Percentiles rank a stretch among this genome's conserved stretches.
Evolutionary conservation across 2,329 filamentous ascomycete genomes (phyloP).

Genomic region (Aspergillus sp.): DNA sequence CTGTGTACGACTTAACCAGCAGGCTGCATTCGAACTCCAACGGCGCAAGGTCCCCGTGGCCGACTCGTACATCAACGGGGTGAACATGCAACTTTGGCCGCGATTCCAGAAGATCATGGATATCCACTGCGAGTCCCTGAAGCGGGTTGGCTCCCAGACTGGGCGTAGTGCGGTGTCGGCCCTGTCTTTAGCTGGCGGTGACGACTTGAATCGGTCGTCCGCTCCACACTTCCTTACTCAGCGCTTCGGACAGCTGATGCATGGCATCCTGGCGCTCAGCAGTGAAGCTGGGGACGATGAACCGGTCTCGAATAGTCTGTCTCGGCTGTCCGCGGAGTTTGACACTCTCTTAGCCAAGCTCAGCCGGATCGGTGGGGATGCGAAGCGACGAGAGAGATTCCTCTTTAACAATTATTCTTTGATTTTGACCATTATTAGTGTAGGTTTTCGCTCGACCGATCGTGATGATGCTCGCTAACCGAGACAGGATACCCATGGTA

Average conservation of each 20-base stretch:
- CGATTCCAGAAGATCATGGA: constrained; percentile 94
- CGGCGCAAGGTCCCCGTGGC: constrained; percentile 83
- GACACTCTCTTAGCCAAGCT: constrained; percentile 78
- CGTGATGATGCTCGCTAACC: constrained; percentile 11
- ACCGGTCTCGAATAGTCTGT: constrained; percentile 78
- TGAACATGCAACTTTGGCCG: constrained; percentile 95
- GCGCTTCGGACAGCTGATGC: constrained; percentile 88
- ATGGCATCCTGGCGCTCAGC: constrained; percentile 78
- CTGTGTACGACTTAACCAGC: constrained; percentile 91
- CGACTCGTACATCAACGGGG: constrained; percentile 90
- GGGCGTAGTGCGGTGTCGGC: constrained; percentile 52
- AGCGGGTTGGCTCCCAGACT: constrained; percentile 51
- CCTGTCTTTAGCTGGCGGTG: constrained; percentile 50
- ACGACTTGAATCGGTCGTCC: constrained; percentile 41
- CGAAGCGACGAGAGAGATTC: constrained; percentile 79
- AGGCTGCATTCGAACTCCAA: constrained; percentile 90
- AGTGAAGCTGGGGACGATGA: constrained; percentile 93
- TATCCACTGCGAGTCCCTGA: constrained; percentile 83
- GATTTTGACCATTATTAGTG: constrained; percentile 86
- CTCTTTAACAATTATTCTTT: constrained; percentile 95
- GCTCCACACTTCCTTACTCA: constrained; percentile 92
- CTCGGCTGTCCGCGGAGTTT: constrained; percentile 73
- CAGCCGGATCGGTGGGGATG: constrained; percentile 72
- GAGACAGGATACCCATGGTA: constrained; percentile 45
- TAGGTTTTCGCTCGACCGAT: constrained; percentile 24